phyloP scores from a whole-genome alignment of 108 stramenopile genomes.

The Nannochloropsis gaditana region DNA sequence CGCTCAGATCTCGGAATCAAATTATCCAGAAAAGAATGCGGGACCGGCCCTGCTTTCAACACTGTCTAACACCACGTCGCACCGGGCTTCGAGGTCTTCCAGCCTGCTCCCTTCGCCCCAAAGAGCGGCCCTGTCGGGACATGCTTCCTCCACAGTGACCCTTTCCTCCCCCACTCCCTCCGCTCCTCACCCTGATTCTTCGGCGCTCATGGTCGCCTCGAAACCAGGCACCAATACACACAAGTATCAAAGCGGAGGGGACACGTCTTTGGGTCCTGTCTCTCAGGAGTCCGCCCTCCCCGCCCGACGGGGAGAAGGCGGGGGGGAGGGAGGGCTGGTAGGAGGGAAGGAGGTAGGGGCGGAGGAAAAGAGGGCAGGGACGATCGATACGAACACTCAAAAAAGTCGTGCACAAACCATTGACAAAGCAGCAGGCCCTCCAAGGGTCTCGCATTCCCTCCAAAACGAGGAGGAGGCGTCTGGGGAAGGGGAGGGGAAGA shows the following conservation, averaged over 20 bases:
- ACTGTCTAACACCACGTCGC: too few relatives aligned
- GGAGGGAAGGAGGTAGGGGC: background rate
- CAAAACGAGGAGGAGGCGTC: background rate
- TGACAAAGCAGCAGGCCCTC: too few relatives aligned
- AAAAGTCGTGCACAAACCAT: too few relatives aligned
- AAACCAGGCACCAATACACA: background rate
- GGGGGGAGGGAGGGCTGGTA: background rate
- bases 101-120: too few relatives aligned
- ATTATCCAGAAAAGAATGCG: too few relatives aligned
- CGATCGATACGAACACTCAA: too few relatives aligned
- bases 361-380: background rate
- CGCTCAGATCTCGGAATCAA: too few relatives aligned
- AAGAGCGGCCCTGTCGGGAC: too few relatives aligned
- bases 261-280: too few relatives aligned
- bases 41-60: too few relatives aligned
- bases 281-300: too few relatives aligned
- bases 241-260: background rate
- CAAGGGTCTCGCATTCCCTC: background rate
- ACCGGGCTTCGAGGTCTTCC: too few relatives aligned
- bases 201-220: background rate
- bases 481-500: constrained; percentile 47
- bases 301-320: background rate
- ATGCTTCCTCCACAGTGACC: background rate
- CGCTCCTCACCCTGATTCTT: background rate
- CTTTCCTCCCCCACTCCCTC: background rate